Conservation (phyloP, 306 rosid species). For the Trichosanthes cucumerina region DNA sequence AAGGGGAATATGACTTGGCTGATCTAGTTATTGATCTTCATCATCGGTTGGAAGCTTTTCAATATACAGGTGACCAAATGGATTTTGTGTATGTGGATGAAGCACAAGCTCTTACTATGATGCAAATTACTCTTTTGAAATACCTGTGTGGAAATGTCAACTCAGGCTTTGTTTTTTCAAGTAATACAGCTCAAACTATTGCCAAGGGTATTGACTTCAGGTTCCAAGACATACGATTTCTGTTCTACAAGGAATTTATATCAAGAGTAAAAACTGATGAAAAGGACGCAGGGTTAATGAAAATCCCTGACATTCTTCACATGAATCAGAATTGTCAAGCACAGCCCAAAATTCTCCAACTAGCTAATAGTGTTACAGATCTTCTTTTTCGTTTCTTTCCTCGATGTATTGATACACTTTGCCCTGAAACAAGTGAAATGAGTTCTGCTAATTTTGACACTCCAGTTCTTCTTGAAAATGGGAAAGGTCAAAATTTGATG, state of each 20-base stretch:
- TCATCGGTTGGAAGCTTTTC: constrained; percentile 18
- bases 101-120: constrained; percentile 56
- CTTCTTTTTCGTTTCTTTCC: constrained; percentile 40
- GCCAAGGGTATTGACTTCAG: constrained; percentile 59
- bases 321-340: constrained; percentile 45
- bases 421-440: constrained; percentile 20
- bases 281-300: not conserved
- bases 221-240: constrained; percentile 41
- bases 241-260: constrained; percentile 22
- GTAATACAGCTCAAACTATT: constrained; percentile 35
- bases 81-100: constrained; percentile 59
- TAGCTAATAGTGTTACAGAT: constrained; percentile 48
- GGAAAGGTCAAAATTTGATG: constrained; percentile 29
- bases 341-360: constrained; percentile 17
- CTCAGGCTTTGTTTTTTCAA: constrained; percentile 20
- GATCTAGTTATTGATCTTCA: constrained; percentile 57
- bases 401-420: constrained; percentile 14
- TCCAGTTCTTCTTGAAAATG: constrained; percentile 42
- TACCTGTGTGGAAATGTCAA: constrained; percentile 19
- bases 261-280: not conserved
- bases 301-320: constrained; percentile 10
- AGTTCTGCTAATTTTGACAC: constrained; percentile 28
- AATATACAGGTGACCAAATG: constrained; percentile 38
- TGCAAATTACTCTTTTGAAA: constrained; percentile 43
- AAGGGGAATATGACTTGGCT: constrained; percentile 54